Evolutionary conservation across 805 yeast genomes (phyloP), one percentile per base, ranked within the genome.

Genomic region (Saturnispora quitensis): DNA sequence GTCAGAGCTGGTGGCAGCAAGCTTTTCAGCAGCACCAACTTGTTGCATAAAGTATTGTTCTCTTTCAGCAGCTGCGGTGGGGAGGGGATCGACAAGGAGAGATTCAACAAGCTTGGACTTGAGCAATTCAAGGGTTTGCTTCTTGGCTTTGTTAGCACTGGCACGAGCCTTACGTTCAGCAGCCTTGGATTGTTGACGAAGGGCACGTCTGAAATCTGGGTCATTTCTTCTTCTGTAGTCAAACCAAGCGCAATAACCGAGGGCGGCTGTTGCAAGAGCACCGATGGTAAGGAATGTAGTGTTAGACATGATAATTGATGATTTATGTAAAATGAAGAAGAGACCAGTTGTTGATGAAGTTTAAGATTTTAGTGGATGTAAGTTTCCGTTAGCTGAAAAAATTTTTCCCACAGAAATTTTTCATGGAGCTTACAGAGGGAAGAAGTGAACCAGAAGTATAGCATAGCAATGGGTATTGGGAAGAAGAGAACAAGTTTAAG

Each of bases 221-320:
- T 85, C 81, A 69, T 76, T 75, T 72, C 98, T 86, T 72, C 99
- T 88, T 70, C 78, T 77, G 75, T 89, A 86, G 72, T 93, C 99
- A 64, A 95, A 95, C 73, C 88, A 93, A 38, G 81, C 73, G 52
- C 91, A 87, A 71, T 93, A 91, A 17, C 86, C 89, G 47, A 81
- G 67, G 17, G 76, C 65, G 36, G 84, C 81, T 28, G 82, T 70
- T 33, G 75, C 68, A 40, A 66, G 45, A 17, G 69, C 59, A 9
- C 69, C 50, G 27, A 49, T 22, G 53, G 55, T 46, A 17, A 53
- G 40, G 18, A 54, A 24, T n/a, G 52, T 50, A 35, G 58, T 36
- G 20, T 53, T 50, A 15, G 58, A 52, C 57, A 55, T 55, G 8
- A 12, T 38, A 20, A 31, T 31, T 31, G 34, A 31, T 31, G 15